phyloP scores from a whole-genome alignment of 1,284 basidiomycete genomes.

The Somion occarium region DNA sequence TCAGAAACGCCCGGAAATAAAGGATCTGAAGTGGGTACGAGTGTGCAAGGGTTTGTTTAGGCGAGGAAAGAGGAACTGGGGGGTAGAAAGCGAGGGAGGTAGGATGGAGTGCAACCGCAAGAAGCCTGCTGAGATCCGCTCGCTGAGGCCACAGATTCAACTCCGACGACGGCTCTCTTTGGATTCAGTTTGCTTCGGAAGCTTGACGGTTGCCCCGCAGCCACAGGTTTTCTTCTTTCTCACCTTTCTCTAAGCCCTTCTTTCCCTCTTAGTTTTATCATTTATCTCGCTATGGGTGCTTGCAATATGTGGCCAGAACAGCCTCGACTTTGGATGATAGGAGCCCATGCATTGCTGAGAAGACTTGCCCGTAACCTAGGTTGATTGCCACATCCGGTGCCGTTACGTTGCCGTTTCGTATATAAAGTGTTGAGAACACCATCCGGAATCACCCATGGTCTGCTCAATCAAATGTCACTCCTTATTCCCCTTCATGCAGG shows the following conservation, averaged over 20 bases:
- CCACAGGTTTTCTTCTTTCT: neutral
- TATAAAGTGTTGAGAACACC: neutral
- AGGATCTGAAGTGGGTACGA: neutral
- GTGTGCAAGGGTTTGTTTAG: conserved; percentile 10
- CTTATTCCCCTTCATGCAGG: too few species aligned
- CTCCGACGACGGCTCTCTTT: conserved; percentile 11
- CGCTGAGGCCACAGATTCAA: conserved; percentile 17
- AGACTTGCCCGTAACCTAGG: neutral
- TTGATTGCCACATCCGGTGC: conserved; percentile 1
- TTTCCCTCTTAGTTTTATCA: neutral
- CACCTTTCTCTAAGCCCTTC: neutral
- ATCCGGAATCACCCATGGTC: neutral
- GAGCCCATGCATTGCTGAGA: neutral
- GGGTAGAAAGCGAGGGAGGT: conserved; percentile 9
- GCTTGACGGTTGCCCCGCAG: neutral
- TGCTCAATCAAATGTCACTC: neutral
- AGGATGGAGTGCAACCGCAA: conserved; percentile 12
- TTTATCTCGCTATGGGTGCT: neutral
- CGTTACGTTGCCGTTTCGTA: neutral
- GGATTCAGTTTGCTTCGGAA: neutral
- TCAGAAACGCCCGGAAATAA: neutral
- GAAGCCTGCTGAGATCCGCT: conserved; percentile 17
- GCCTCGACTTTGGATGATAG: neutral
- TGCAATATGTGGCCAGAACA: too few species aligned
- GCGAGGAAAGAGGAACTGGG: conserved; percentile 7